Conservation (phyloP, 2,329 filamentous ascomycete species). For the Xylaria sp. region DNA sequence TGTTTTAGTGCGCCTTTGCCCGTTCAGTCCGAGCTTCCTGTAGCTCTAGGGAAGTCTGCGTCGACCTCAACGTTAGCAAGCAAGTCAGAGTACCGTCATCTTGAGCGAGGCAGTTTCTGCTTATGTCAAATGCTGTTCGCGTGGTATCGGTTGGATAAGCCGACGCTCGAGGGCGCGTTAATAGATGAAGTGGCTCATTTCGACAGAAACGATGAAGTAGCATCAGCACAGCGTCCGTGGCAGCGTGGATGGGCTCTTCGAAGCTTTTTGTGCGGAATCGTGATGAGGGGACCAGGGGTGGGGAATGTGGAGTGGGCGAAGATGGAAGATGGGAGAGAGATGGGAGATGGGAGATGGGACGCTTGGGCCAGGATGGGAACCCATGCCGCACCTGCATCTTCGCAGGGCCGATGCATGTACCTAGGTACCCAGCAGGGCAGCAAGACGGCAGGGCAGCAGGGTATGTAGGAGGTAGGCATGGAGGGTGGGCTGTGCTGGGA, state of each 20-base stretch:
- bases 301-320: neutral
- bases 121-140: neutral
- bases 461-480: neutral
- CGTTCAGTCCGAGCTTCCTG: no score
- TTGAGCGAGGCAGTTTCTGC: neutral
- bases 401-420: constrained; percentile 1
- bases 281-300: constrained; percentile 4
- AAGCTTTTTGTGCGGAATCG: neutral
- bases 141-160: neutral
- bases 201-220: neutral
- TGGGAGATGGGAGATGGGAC: neutral
- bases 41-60: neutral
- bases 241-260: no score
- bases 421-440: no score
- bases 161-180: neutral
- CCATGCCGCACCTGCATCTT: neutral
- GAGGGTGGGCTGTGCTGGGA: neutral
- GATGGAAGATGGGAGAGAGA: neutral
- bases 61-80: neutral
- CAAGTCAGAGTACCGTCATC: neutral
- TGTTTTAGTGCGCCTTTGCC: constrained; percentile 1
- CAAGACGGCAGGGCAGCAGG: neutral
- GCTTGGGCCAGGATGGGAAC: neutral
- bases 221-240: neutral
- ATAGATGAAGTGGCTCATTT: neutral